Conservation (phyloP, 768 basidiomycete species). For the Trametes elegans region DNA sequence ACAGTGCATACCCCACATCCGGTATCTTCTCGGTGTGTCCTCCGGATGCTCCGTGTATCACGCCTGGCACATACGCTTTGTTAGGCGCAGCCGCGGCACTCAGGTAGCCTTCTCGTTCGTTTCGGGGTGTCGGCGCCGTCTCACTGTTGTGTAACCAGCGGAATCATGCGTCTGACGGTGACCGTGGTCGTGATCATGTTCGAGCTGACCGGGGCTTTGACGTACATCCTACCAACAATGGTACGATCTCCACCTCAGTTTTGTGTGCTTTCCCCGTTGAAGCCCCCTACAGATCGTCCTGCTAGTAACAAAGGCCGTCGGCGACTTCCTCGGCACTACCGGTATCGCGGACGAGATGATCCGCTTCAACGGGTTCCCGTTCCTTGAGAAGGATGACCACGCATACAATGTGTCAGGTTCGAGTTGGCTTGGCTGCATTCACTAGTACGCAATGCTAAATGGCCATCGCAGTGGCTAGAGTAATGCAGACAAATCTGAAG, state of each 20-base stretch:
- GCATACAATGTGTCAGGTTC: constrained; percentile 87
- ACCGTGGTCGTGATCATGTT: constrained; percentile 99
- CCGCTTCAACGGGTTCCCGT: constrained; percentile 94
- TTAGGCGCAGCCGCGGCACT: constrained; percentile 95
- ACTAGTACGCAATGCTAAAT: not conserved
- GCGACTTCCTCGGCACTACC: constrained; percentile 87
- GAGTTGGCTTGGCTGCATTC: constrained; percentile 23
- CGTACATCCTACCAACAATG: constrained; percentile 98
- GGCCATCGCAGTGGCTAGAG: constrained; percentile 64
- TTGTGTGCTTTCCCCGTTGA: not conserved
- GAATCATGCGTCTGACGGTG: constrained; percentile 95
- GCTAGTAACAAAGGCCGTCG: constrained; percentile 94
- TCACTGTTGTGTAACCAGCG: constrained; percentile 45
- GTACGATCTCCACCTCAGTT: constrained; percentile 42
- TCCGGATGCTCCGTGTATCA: constrained; percentile 94
- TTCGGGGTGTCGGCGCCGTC: not conserved
- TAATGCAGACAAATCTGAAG: constrained; percentile 83
- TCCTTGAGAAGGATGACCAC: constrained; percentile 94
- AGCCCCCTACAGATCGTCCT: constrained; percentile 76
- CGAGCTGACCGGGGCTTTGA: constrained; percentile 94
- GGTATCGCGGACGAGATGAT: constrained; percentile 99
- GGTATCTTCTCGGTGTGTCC: constrained; percentile 89
- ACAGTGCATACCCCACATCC: constrained; percentile 77
- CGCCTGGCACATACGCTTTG: constrained; percentile 97
- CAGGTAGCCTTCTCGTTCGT: constrained; percentile 48